These are phyloP conservation scores for Tricholomella constricta DNA, from an alignment of 768 basidiomycete species.

Conservation along the genomic window DNA sequence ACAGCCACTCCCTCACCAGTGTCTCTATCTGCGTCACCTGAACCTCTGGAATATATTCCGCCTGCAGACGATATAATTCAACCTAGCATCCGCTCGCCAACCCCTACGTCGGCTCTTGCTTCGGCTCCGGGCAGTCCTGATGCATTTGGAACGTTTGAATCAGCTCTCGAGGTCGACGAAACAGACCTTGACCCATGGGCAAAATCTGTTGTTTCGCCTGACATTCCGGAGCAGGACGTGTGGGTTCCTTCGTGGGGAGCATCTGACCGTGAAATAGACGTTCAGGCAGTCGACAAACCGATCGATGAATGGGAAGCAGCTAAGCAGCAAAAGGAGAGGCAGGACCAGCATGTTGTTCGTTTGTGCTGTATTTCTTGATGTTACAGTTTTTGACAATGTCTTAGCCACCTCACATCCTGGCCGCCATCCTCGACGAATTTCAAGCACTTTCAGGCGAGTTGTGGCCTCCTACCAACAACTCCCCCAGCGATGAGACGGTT, in stretches of 20 bases:
- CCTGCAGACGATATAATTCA: not conserved
- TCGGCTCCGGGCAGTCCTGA: slow-evolving; percentile 46
- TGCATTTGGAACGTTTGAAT: slow-evolving; percentile 61
- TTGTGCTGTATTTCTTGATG: slow-evolving; percentile 15
- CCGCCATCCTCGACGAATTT: slow-evolving; percentile 55
- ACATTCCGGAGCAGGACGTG: slow-evolving; percentile 21
- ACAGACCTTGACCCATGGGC: slow-evolving; percentile 39
- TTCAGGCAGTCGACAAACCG: slow-evolving; percentile 3
- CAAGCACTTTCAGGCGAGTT: slow-evolving; percentile 52
- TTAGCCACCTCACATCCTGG: slow-evolving; percentile 71
- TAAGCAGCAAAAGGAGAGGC: slow-evolving; percentile 54
- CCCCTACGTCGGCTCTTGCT: slow-evolving; percentile 13
- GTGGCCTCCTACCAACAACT: slow-evolving; percentile 48
- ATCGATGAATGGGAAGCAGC: slow-evolving; percentile 73
- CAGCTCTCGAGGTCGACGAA: slow-evolving; percentile 36
- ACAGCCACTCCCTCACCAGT: slow-evolving; percentile 4
- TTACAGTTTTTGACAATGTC: slow-evolving; percentile 18
- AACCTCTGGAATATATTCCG: not conserved
- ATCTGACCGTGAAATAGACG: slow-evolving; percentile 20
- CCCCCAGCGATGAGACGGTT: slow-evolving; percentile 4
- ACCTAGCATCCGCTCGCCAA: slow-evolving; percentile 6
- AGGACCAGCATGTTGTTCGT: slow-evolving; percentile 69
- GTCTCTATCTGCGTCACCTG: not conserved
- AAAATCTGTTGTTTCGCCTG: slow-evolving; percentile 23
- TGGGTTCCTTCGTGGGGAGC: slow-evolving; percentile 49